Evolutionary conservation across 257 asterid species (phyloP).

Genomic region (Linderniella brevidens): DNA sequence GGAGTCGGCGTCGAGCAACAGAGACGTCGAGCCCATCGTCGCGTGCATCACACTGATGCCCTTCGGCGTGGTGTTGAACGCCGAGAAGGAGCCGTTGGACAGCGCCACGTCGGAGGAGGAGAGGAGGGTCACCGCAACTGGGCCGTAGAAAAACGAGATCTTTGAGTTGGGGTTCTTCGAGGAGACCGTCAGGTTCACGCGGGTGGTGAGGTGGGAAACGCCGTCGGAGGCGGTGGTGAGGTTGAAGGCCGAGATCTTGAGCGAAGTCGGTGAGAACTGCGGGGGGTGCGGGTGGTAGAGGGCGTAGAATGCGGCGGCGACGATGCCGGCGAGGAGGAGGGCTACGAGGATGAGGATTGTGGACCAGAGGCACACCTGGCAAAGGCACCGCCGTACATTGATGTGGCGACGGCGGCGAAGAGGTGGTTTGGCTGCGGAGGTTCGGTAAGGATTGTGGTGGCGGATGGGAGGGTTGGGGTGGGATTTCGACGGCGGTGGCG

Average conservation of each 20-base stretch:
- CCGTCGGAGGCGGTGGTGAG: slow-evolving; percentile 68
- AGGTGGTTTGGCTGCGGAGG: slow-evolving; percentile 16
- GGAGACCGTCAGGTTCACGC: slow-evolving; percentile 43
- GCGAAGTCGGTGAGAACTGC: slow-evolving; percentile 38
- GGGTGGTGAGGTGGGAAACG: slow-evolving; percentile 44
- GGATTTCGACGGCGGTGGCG: slow-evolving; percentile 14
- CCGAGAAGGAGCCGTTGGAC: slow-evolving; percentile 31
- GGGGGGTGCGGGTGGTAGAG: slow-evolving; percentile 74
- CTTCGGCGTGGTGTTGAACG: slow-evolving; percentile 29
- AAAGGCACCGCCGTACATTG: slow-evolving; percentile 38
- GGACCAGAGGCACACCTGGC: slow-evolving; percentile 42
- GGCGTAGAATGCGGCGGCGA: slow-evolving; percentile 47
- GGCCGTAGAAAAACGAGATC: slow-evolving; percentile 30
- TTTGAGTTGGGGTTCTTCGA: slow-evolving; percentile 51
- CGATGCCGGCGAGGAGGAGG: slow-evolving; percentile 48
- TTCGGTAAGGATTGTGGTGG: slow-evolving; percentile 26
- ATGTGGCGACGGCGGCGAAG: slow-evolving; percentile 16
- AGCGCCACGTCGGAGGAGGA: slow-evolving; percentile 19
- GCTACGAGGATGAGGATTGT: slow-evolving; percentile 25
- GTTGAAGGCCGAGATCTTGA: slow-evolving; percentile 46
- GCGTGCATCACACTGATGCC: slow-evolving; percentile 31
- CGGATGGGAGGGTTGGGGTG: slow-evolving; percentile 30
- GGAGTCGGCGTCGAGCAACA: slow-evolving; percentile 38
- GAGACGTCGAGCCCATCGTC: slow-evolving; percentile 17
- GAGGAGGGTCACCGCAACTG: slow-evolving; percentile 20